Conservation (phyloP, 768 basidiomycete genomes). For the Sarcodon aspratus region DNA sequence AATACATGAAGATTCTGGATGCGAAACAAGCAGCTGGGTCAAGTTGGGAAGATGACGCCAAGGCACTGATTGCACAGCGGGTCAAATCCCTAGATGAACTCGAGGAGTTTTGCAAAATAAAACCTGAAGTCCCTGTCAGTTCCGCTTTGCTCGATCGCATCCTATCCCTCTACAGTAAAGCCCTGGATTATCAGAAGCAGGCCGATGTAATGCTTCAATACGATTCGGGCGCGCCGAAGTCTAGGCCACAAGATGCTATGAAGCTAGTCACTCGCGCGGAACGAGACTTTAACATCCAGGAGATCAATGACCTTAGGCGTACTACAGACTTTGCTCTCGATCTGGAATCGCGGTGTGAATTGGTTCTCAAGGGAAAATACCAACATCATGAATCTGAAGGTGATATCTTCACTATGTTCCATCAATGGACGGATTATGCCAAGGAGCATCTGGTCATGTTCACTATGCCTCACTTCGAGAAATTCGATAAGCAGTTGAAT, state of each 20-base stretch:
- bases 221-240: slow-evolving; percentile 41
- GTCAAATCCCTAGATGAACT: slow-evolving; percentile 70
- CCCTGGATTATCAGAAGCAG: slow-evolving; percentile 71
- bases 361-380: slow-evolving; percentile 56
- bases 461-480: slow-evolving; percentile 60
- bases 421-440: slow-evolving; percentile 64
- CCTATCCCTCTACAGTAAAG: slow-evolving; percentile 51
- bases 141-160: slow-evolving; percentile 54
- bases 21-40: slow-evolving; percentile 55
- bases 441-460: slow-evolving; percentile 65
- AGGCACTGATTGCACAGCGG: slow-evolving; percentile 51
- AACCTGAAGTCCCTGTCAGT: slow-evolving; percentile 60
- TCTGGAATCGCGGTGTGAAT: slow-evolving; percentile 65
- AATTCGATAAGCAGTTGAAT: slow-evolving; percentile 55
- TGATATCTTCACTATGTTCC: slow-evolving; percentile 63
- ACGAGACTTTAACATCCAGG: slow-evolving; percentile 64
- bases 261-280: slow-evolving; percentile 60
- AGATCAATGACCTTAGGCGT: slow-evolving; percentile 53
- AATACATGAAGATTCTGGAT: slow-evolving; percentile 51
- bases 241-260: slow-evolving; percentile 58
- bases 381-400: slow-evolving; percentile 35
- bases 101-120: slow-evolving; percentile 57
- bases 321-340: slow-evolving; percentile 70
- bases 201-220: slow-evolving; percentile 60
- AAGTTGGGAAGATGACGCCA: slow-evolving; percentile 69